Percentiles rank a stretch among this genome's conserved stretches.
Evolutionary conservation across 73 alveolate genomes (phyloP).

Genomic region (Tetrahymena thermophila): DNA sequence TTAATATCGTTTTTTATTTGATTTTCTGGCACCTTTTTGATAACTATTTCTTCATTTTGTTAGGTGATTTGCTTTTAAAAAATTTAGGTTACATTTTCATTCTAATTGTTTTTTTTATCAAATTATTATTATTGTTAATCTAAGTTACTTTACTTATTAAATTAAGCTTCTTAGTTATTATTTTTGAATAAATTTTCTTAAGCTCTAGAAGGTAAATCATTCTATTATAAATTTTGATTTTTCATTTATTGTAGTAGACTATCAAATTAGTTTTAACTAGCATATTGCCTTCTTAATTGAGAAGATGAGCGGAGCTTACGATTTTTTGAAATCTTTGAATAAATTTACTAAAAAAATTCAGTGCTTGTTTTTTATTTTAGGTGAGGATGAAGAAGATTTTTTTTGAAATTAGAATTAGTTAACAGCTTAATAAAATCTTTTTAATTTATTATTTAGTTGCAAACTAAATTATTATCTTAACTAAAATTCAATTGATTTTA

Average conservation of each 20-base stretch:
- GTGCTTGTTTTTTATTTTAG: background rate
- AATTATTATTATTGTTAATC: background rate
- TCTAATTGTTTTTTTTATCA: too few species aligned
- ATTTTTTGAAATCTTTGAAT: background rate
- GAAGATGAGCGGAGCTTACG: background rate
- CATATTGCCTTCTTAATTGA: background rate
- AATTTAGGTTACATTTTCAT: background rate
- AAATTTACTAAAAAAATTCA: background rate
- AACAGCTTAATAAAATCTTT: background rate
- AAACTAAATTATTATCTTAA: background rate
- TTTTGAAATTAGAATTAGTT: background rate
- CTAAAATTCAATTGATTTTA: background rate
- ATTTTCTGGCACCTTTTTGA: background rate
- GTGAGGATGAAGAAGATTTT: background rate
- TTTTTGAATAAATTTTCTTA: background rate
- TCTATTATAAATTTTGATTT: background rate
- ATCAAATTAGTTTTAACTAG: background rate
- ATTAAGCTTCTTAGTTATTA: too few species aligned
- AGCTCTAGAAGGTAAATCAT: background rate
- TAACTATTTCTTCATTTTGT: background rate
- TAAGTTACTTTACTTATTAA: background rate
- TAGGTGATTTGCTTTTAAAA: too few species aligned
- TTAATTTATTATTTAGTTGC: background rate
- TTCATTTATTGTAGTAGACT: background rate
- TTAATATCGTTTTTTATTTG: background rate